Conservation (phyloP, 805 yeast genomes). For the Metschnikowia drakensbergensis region DNA sequence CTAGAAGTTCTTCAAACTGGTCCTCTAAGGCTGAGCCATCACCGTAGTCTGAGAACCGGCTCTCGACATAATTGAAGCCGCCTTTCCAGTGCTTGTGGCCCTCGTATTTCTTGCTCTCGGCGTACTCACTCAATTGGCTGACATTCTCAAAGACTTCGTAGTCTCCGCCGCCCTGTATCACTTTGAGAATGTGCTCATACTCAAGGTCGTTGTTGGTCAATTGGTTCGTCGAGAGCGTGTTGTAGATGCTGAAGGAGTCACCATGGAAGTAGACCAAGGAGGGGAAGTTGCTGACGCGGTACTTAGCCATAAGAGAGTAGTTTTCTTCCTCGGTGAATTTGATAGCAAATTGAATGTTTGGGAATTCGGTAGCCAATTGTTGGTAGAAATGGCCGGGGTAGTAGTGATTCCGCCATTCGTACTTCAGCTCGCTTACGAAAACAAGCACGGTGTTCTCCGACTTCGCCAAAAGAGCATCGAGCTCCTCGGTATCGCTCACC, state of each 20-base stretch:
- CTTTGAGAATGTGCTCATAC: constrained; percentile 14
- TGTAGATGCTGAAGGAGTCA: constrained; percentile 23
- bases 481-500: background rate
- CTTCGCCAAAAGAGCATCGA: background rate
- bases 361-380: constrained; percentile 18
- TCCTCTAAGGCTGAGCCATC: constrained; percentile 14
- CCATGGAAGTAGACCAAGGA: constrained; percentile 26
- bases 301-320: constrained; percentile 22
- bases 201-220: constrained; percentile 17
- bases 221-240: constrained; percentile 22
- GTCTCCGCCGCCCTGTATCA: constrained; percentile 6
- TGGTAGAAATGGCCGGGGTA: constrained; percentile 36
- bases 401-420: constrained; percentile 31
- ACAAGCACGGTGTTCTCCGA: constrained; percentile 6
- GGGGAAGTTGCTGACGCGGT: constrained; percentile 30
- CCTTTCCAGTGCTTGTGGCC: constrained; percentile 15
- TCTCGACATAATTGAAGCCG: constrained; percentile 13
- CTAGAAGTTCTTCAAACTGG: constrained; percentile 18
- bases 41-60: constrained; percentile 5
- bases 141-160: constrained; percentile 9
- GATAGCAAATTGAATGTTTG: constrained; percentile 21
- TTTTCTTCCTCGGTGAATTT: constrained; percentile 23
- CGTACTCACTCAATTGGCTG: constrained; percentile 9
- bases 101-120: constrained; percentile 8
- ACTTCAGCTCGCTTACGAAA: constrained; percentile 8